Evolutionary conservation across 129 eudicot species (phyloP), one percentile per base, ranked within the genome.

Genomic region (Artemisia tridentata): DNA sequence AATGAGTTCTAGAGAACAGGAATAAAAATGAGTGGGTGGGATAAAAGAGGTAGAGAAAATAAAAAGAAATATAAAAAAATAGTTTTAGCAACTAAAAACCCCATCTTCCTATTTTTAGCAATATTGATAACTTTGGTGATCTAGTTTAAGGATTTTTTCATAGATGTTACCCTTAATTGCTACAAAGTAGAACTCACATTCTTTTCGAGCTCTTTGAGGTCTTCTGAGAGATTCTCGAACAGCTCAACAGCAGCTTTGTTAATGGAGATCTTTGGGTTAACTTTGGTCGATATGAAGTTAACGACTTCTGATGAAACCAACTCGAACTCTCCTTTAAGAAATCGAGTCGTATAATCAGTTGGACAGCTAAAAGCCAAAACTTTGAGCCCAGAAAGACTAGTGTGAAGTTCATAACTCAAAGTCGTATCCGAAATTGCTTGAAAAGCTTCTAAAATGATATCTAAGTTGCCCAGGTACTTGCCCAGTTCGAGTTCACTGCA

Each of bases 401-500:
- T 29, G 61, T 56, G 67, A 75, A 75, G 50, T 12, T 74, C 17
- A 45, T 54, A 70, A 45, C 1, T 3, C 20, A 46, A 14, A 8
- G 46, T 11, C 23, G 68, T 52, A 0, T 63, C 5, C 1, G 48
- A 53, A 74, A 75, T 31, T 53, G 75, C 81, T 14, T 14, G 7
- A 76, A 65, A 76, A 45, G 80, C 73, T 31, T 48, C 43, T 18
- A 45, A 62, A 63, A 76, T 66, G 6, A 76, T 34, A 72, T 72
- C 77, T 49, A 74, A 54, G 57, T 69, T 72, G 51, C 77, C 60
- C 34, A 80, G 11, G 60, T 62, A 55, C n/a, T 45, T 69, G 23
- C 65, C 62, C 8, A 80, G 12, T 60, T 83, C 87, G 13, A 75
- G 73, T 72, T 74, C 84, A 72, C 78, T 68, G 60, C 74, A 17